phyloP scores from a whole-genome alignment of 176 grass and related monocot genomes.

The Oropetium thomaeum region DNA sequence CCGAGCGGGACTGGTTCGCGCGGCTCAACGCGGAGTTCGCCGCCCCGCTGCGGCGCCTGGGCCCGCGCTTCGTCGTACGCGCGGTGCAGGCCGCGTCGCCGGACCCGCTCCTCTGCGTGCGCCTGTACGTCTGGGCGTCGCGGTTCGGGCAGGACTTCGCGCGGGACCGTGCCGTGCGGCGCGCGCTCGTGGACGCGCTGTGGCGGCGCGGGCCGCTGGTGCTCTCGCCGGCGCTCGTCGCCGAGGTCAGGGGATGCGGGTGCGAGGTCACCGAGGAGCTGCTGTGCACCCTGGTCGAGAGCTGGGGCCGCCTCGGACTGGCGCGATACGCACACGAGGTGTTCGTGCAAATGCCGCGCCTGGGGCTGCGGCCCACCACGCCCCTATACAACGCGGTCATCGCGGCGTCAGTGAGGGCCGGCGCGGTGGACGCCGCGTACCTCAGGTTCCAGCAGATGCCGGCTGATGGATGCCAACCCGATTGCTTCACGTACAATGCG shows the following conservation, averaged over 20 bases:
- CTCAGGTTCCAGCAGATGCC: slow-evolving; percentile 92
- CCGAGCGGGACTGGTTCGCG: slow-evolving; percentile 51
- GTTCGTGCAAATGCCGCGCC: slow-evolving; percentile 66
- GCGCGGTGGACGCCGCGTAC: slow-evolving; percentile 66
- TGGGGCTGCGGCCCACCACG: slow-evolving; percentile 53
- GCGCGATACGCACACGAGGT: slow-evolving; percentile 71
- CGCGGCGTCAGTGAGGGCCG: slow-evolving; percentile 48
- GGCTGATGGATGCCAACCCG: slow-evolving; percentile 46
- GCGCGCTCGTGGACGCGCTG: slow-evolving; percentile 51
- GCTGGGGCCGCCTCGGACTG: slow-evolving; percentile 71
- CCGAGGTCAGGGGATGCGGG: slow-evolving; percentile 52
- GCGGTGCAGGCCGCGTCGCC: slow-evolving; percentile 30
- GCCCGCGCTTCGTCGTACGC: slow-evolving; percentile 52
- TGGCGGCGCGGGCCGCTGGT: slow-evolving; percentile 70
- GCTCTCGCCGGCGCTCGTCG: slow-evolving; percentile 50
- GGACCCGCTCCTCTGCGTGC: slow-evolving; percentile 48
- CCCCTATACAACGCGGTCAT: slow-evolving; percentile 75
- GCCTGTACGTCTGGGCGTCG: slow-evolving; percentile 76
- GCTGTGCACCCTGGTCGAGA: slow-evolving; percentile 62
- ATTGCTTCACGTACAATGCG: slow-evolving; percentile 78
- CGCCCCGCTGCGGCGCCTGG: slow-evolving; percentile 6
- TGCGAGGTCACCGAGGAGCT: slow-evolving; percentile 67
- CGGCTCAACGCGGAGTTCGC: slow-evolving; percentile 58
- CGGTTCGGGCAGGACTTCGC: slow-evolving; percentile 52
- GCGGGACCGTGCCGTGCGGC: slow-evolving; percentile 50